phyloP scores from a whole-genome alignment of 768 basidiomycete species.

The Sarcodon sp. region DNA sequence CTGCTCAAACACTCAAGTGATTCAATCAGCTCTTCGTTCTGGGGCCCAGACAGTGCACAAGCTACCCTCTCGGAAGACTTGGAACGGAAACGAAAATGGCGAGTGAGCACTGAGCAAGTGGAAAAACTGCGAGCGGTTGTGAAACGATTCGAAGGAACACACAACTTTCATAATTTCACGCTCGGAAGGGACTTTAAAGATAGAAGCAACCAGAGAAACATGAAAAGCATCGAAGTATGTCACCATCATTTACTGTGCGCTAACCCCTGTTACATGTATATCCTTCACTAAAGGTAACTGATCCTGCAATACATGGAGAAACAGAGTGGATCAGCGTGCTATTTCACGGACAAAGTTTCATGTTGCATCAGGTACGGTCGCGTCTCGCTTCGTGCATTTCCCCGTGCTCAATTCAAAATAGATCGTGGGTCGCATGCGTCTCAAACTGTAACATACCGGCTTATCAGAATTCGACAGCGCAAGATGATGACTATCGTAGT shows the following conservation, averaged over 20 bases:
- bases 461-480: slow-evolving; percentile 38
- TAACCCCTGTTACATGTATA: neutral
- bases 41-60: slow-evolving; percentile 26
- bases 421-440: slow-evolving; percentile 30
- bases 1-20: slow-evolving; percentile 21
- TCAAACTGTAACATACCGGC: slow-evolving; percentile 1
- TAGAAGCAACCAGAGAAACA: slow-evolving; percentile 69
- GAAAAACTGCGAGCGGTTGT: slow-evolving; percentile 42
- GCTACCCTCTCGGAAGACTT: slow-evolving; percentile 44
- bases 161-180: slow-evolving; percentile 98
- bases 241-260: neutral
- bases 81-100: slow-evolving; percentile 58
- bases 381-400: neutral
- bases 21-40: slow-evolving; percentile 42
- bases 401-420: slow-evolving; percentile 9
- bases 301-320: slow-evolving; percentile 81
- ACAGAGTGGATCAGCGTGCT: slow-evolving; percentile 93
- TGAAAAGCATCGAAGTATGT: slow-evolving; percentile 74
- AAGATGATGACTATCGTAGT: slow-evolving; percentile 93
- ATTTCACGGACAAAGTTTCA: slow-evolving; percentile 96
- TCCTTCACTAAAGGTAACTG: slow-evolving; percentile 38
- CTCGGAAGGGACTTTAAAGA: slow-evolving; percentile 79
- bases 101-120: slow-evolving; percentile 41
- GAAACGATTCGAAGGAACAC: slow-evolving; percentile 69
- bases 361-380: slow-evolving; percentile 81